Percentiles rank a stretch among this genome's conserved stretches.
Evolutionary conservation across 257 asterid genomes (phyloP).

Genomic region (Rehmannia glutinosa): DNA sequence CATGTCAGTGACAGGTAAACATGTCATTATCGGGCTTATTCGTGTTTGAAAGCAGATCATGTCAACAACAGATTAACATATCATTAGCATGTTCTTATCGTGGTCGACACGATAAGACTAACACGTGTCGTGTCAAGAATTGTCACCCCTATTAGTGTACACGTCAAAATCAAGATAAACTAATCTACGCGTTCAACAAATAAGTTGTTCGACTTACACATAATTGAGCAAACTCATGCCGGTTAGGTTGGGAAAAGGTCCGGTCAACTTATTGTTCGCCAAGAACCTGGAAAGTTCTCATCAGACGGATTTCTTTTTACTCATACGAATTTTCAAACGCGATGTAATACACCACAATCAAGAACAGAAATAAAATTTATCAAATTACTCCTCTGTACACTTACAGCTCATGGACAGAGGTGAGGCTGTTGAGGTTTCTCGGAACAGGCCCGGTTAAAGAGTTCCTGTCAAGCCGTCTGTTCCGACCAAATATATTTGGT

Average conservation of each 20-base stretch:
- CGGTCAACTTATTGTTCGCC: constrained; percentile 62
- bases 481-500: constrained; percentile 6
- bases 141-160: too few species aligned
- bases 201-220: constrained; percentile 57
- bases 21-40: too few species aligned
- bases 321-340: neutral
- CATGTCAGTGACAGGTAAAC: too few species aligned
- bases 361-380: neutral
- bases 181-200: too few species aligned
- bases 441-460: constrained; percentile 57
- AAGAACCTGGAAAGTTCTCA: constrained; percentile 46
- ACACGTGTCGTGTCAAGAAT: too few species aligned
- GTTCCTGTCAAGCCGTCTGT: constrained; percentile 81
- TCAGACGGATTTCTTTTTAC: neutral
- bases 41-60: too few species aligned
- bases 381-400: constrained; percentile 24
- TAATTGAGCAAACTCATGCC: constrained; percentile 53
- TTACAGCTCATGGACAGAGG: constrained; percentile 59
- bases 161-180: neutral
- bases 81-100: neutral
- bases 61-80: too few species aligned
- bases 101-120: too few species aligned
- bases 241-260: constrained; percentile 71
- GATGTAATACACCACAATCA: neutral
- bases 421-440: constrained; percentile 57